Evolutionary conservation across 805 yeast genomes (phyloP), one percentile per base, ranked within the genome.

Genomic region (Tetrapisispora fleetii): DNA sequence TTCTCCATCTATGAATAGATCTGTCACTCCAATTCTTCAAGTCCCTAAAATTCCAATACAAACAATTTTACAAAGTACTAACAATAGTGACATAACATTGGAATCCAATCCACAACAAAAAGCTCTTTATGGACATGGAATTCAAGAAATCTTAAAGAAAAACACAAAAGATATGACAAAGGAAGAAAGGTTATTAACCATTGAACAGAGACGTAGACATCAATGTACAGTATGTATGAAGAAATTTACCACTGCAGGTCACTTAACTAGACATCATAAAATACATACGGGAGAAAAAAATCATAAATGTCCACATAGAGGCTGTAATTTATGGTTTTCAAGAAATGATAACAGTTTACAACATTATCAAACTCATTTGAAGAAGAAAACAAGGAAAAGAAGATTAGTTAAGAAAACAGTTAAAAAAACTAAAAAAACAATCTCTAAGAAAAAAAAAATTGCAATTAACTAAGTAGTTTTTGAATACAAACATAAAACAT

Each of bases 311-410:
- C 95, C 95, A 0, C 80, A 75, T 66, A 83, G 82, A 21, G 81
- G 82, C n/a, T 89, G 97, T 69, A 75, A 71, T 6, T 90, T 95
- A 17, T 69, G 88, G 46, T 89, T 89, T 61, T 88, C 96, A 47
- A 77, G 96, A 58, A 96, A 88, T 63, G 96, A 89, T 64, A 89
- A 89, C 64, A 88, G 96, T 66, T 84, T 86, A 83, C 96, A 89
- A 63, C 96, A 89, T 61, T 86, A 76, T 64, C 80, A 88, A 62
- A 88, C 95, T 1, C 96, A 89, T 64, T 74, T 79, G 47, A 78
- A 75, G 52, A 69, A 63, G 39, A 70, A 68, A 54, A 17, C 21
- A 5, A 33, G 30, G 21, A 27, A 37, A 32, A 19, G 17, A 17
- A 42, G 30, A 42, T 21, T 17, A 8, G 7, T 4, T 8, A 45